phyloP scores from a whole-genome alignment of 2,329 filamentous ascomycete species.

The Neonectria punicea region DNA sequence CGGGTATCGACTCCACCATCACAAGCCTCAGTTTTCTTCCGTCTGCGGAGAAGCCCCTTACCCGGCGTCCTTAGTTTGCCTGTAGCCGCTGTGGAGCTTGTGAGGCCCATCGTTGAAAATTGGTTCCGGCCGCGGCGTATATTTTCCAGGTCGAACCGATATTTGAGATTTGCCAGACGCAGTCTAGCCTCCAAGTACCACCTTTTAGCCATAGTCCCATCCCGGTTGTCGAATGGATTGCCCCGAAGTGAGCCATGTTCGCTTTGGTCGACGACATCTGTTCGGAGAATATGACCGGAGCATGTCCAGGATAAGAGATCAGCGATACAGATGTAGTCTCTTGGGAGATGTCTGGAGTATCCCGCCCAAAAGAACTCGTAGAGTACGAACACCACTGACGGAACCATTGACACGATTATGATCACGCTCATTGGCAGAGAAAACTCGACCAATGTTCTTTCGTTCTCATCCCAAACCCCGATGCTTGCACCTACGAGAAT shows the following conservation, averaged over 20 bases:
- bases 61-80: neutral
- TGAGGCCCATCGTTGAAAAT: neutral
- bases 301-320: neutral
- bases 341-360: neutral
- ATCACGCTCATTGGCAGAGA: neutral
- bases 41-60: neutral
- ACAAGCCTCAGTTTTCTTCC: neutral
- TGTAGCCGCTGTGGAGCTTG: neutral
- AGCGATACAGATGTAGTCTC: neutral
- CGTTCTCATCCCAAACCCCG: neutral
- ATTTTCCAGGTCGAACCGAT: neutral
- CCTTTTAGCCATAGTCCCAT: neutral
- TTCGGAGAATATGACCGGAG: neutral
- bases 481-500: neutral
- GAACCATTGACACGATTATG: neutral
- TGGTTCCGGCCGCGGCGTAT: neutral
- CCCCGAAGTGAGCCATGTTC: neutral
- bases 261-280: neutral
- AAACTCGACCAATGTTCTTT: neutral
- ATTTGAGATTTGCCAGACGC: neutral
- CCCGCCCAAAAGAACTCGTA: neutral
- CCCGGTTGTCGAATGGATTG: neutral
- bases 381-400: neutral
- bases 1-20: neutral
- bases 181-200: neutral